Base-by-base conservation (phyloP, 1,139 yeast genomes). In the Suhomyces maxii region DNA sequence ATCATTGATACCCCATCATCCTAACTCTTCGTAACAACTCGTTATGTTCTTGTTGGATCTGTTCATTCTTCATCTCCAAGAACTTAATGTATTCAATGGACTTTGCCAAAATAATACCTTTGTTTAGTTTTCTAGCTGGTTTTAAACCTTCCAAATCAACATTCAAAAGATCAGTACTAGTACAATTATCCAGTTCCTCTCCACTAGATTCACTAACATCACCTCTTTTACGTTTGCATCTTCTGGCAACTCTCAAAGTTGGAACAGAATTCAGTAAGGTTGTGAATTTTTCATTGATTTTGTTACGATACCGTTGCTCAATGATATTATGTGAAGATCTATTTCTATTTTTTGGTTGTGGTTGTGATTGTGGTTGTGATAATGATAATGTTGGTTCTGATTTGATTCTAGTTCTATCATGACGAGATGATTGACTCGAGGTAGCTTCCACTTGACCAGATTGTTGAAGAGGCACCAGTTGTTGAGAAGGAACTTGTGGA, bases 281-380 rank as follows among this genome's bases (percentile, higher is more conserved):
- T 26, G 65, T 65, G 53, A 74, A 73, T 53, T 72, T 71, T 54
- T 73, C 77, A 53, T 73, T 74, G 49, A 74, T 73, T 50, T 72
- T 73, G 57, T 74, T 73, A 47, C 79, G 57, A 57, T 73, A 73
- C 45, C 79, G 53, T 53, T 74, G 79, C 51, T 74, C 79, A 44
- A 74, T 73, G 6, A 74, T 68, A 49, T 73, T 74, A 58, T 74
- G 79, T 6, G 77, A 68, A 1, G 73, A 68, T 46, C 67, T 68
- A 50, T 28, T 65, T 58, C 34, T 40, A 36, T 35, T 38, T 36
- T 46, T 46, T 26, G 42, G 46, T 13, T 37, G 46, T 26, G 40
- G 34, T 10, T 39, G 25, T n/a, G 44, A 28, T 13, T 37, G 46
- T 26, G 40, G 34, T 10, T 39, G 25, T n/a, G 44, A 28, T 10